Conservation (phyloP, 176 grass and related monocot species). For the Typha latifolia region DNA sequence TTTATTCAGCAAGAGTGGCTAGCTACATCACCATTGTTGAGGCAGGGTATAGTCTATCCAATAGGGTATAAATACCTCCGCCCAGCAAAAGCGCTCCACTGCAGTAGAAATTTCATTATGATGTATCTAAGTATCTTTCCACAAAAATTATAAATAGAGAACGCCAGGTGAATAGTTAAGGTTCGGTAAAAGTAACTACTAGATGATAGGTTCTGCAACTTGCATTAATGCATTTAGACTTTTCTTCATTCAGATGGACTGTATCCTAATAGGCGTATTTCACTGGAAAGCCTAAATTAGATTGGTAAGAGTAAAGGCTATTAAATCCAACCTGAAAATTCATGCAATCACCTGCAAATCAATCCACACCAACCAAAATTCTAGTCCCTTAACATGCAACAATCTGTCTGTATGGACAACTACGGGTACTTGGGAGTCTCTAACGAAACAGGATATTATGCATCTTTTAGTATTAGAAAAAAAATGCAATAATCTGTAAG, state of each 20-base stretch:
- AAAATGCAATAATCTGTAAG: not conserved
- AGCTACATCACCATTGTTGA: conserved; percentile 65
- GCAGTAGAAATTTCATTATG: conserved; percentile 15
- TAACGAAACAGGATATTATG: too few species aligned
- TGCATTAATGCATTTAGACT: not conserved
- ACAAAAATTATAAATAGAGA: not conserved
- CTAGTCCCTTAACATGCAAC: not conserved
- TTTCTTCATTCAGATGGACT: not conserved
- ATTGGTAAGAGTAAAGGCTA: too few species aligned
- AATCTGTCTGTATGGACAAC: not conserved
- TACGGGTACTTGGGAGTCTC: too few species aligned
- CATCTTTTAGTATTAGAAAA: too few species aligned
- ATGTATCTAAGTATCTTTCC: not conserved
- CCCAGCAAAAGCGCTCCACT: conserved; percentile 79
- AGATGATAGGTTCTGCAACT: not conserved
- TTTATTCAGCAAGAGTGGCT: not conserved
- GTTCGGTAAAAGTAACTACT: not conserved
- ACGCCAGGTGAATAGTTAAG: not conserved
- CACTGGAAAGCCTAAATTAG: not conserved
- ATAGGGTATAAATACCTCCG: conserved; percentile 70
- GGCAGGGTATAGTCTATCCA: conserved; percentile 65
- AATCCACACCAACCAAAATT: too few species aligned
- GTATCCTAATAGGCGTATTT: not conserved
- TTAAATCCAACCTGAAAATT: too few species aligned
- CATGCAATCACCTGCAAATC: too few species aligned